Evolutionary conservation across 2,329 filamentous ascomycete species (phyloP).

Genomic region (Cytospora leucostoma): DNA sequence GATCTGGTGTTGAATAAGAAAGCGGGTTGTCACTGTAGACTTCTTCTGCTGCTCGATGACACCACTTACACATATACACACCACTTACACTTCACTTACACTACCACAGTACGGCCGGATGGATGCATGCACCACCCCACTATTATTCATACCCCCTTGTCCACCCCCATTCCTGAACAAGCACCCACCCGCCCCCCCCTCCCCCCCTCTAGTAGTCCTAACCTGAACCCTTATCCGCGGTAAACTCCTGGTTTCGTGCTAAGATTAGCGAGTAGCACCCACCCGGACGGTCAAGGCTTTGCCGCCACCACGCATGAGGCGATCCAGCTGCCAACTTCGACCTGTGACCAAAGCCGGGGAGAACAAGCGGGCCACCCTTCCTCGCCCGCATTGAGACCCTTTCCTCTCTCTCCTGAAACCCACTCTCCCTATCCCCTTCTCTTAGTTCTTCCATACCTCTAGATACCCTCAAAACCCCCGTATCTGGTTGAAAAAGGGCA

Average conservation of each 20-base stretch:
- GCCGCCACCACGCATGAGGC: constrained; percentile 20
- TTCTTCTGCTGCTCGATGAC: too few species aligned
- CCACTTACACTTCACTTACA: too few species aligned
- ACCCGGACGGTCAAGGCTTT: constrained; percentile 26
- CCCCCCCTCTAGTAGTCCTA: background rate
- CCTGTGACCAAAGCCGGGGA: constrained; percentile 18
- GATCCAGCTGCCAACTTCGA: constrained; percentile 22
- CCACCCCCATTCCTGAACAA: too few species aligned
- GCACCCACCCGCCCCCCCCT: background rate
- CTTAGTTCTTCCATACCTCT: background rate
- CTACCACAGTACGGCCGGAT: too few species aligned
- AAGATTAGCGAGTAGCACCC: background rate
- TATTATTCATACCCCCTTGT: too few species aligned
- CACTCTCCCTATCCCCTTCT: background rate
- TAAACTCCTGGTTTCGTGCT: background rate
- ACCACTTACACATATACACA: too few species aligned
- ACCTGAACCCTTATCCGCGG: background rate
- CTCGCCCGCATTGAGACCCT: constrained; percentile 19
- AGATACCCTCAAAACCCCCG: background rate
- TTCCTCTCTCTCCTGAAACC: background rate
- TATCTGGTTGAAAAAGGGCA: constrained; percentile 28
- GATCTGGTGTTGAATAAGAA: background rate
- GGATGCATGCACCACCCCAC: too few species aligned
- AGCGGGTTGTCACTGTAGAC: background rate
- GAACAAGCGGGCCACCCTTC: constrained; percentile 20